Evolutionary conservation across 163 green algal genomes (phyloP), one percentile per base, ranked within the genome.

Genomic region (Prototheca wickerhamii): DNA sequence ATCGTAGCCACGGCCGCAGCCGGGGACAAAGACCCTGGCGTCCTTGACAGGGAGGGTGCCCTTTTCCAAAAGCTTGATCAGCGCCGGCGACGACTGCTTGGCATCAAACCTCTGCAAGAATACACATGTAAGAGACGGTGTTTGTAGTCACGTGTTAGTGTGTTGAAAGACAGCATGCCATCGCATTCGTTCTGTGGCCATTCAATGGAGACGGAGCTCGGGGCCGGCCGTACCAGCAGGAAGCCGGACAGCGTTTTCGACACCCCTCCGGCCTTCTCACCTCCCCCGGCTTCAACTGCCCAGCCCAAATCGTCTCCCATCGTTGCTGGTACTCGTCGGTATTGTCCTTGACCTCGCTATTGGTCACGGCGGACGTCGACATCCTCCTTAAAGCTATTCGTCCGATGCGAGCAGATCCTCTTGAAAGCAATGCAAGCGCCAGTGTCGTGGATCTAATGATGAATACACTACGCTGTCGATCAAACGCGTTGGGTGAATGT

Each of bases 1-100:
- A n/a, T 85, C 78, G 44, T 85, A 85, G 25, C 78, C 78, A 6
- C 78, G 43, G 21, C 79, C 77, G 51, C 68, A 81, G 37, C 77
- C 77, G 1, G 77, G 77, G 3, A 84, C 37, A 8, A 84, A 29
- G 3, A 76, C 68, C 3, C 60, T 31, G 46, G 69, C 66, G 26
- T 61, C 64, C 2, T 26, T 26, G 4, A 72, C 54, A 25, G 43
- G 1, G 2, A 78, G 35, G 1, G 40, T 58, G 5, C 63, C 63
- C 12, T 30, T 43, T 8, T 57, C 28, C 21, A 83, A 55, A 23
- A 61, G 10, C 12, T 61, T 34, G 1, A 62, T 33, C 53, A 83
- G 64, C 15, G 56, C 54, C 3, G 76, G 69, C 0, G 69, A 63
- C 4, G 61, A 52, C 40, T 18, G n/a, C 3, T 31, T 29, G 18